Conservation (phyloP, 768 basidiomycete genomes). For the Macrolepiota albuminosa region DNA sequence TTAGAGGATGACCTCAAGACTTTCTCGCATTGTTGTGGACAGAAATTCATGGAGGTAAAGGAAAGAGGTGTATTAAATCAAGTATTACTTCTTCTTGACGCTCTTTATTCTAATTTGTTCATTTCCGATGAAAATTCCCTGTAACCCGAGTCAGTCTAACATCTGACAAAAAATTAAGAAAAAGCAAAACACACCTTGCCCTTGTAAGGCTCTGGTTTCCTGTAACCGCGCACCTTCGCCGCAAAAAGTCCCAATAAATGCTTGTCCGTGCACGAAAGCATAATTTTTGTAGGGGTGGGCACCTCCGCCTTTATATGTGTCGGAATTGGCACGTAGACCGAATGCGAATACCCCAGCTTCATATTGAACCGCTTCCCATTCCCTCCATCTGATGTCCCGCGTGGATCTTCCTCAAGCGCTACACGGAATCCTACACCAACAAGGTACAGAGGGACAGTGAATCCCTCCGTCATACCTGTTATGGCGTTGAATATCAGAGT, state of each 20-base stretch:
- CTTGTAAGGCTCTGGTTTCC: constrained; percentile 95
- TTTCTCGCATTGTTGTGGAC: neutral
- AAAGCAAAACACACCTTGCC: constrained; percentile 70
- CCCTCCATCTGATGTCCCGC: constrained; percentile 51
- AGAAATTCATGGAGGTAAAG: neutral
- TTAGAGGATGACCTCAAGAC: neutral
- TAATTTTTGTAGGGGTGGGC: constrained; percentile 78
- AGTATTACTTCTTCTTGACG: constrained; percentile 88
- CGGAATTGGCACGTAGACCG: constrained; percentile 80
- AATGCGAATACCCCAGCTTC: constrained; percentile 91
- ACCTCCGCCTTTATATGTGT: constrained; percentile 76
- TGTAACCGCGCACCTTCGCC: constrained; percentile 75
- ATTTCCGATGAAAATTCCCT: constrained; percentile 94
- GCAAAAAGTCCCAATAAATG: constrained; percentile 85
- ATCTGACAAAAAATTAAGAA: neutral
- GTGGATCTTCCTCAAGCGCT: constrained; percentile 75
- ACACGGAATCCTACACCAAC: constrained; percentile 96
- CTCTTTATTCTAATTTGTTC: constrained; percentile 90
- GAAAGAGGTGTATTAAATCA: neutral
- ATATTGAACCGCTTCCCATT: constrained; percentile 73
- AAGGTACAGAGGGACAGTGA: constrained; percentile 75
- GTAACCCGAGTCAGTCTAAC: constrained; percentile 2
- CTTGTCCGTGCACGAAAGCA: constrained; percentile 82
- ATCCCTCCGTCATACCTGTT: constrained; percentile 85
- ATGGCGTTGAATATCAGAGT: constrained; percentile 89